Percentiles rank a stretch among this genome's conserved stretches.
These are phyloP conservation scores for Exophiala viscosa DNA, from an alignment of 2,329 filamentous ascomycete genomes.

Conservation along the genomic window DNA sequence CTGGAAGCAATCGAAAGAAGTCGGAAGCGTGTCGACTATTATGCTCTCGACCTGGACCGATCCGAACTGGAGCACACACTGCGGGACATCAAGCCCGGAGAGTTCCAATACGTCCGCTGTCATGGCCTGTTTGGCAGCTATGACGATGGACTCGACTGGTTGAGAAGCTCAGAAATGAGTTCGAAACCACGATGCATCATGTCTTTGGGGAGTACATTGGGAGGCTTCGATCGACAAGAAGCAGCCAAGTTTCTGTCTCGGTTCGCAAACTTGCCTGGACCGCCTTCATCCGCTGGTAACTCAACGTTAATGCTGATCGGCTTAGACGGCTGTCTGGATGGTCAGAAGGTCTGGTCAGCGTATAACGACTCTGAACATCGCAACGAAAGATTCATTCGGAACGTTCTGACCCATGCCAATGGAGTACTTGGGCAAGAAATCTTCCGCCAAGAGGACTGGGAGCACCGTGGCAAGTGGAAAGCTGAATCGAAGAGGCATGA, in stretches of 20 bases:
- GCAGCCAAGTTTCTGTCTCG: slow-evolving; percentile 69
- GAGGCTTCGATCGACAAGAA: slow-evolving; percentile 74
- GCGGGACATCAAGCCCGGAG: slow-evolving; percentile 63
- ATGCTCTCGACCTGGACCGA: slow-evolving; percentile 78
- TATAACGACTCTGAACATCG: slow-evolving; percentile 69
- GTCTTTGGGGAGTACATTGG: slow-evolving; percentile 73
- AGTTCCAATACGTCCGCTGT: slow-evolving; percentile 70
- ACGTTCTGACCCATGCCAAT: slow-evolving; percentile 79
- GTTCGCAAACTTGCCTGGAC: slow-evolving; percentile 63
- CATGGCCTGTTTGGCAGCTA: slow-evolving; percentile 86
- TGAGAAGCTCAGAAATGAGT: slow-evolving; percentile 63
- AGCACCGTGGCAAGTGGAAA: slow-evolving; percentile 78
- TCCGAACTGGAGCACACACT: slow-evolving; percentile 80
- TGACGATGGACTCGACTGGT: slow-evolving; percentile 83
- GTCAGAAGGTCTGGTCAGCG: slow-evolving; percentile 75
- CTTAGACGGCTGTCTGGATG: slow-evolving; percentile 74
- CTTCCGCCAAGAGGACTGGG: slow-evolving; percentile 73
- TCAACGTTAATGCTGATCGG: slow-evolving; percentile 65
- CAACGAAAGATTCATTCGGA: slow-evolving; percentile 79
- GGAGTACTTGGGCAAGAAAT: slow-evolving; percentile 66
- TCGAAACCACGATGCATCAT: slow-evolving; percentile 70
- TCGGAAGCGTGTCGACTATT: slow-evolving; percentile 78
- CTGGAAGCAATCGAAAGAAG: slow-evolving; percentile 75
- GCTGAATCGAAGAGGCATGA: slow-evolving; percentile 71
- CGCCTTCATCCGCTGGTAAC: not conserved